These are phyloP conservation scores for Fraxinus floribunda DNA, from an alignment of 305 asterid species.

Conservation along the genomic window DNA sequence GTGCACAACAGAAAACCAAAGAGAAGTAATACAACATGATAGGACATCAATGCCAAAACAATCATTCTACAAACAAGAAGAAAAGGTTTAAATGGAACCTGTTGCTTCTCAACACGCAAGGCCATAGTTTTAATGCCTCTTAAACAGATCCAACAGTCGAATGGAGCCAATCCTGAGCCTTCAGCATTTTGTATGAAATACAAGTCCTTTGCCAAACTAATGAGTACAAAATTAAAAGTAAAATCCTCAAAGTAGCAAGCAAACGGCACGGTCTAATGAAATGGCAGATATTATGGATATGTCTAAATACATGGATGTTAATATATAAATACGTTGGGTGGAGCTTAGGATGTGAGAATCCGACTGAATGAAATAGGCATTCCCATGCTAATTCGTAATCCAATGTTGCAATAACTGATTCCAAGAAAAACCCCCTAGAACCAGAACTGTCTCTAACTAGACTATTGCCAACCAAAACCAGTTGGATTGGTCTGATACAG, in stretches of 20 bases:
- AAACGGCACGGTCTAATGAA: not conserved
- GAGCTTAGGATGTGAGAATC: not conserved
- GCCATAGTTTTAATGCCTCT: slow-evolving; percentile 94
- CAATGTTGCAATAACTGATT: not conserved
- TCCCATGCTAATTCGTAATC: not conserved
- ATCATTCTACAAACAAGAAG: not conserved
- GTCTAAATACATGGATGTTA: not conserved
- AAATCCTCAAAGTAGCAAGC: slow-evolving; percentile 9
- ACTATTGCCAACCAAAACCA: not conserved
- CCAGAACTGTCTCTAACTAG: not conserved
- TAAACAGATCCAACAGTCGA: slow-evolving; percentile 95
- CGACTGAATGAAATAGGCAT: not conserved
- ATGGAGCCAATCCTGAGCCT: slow-evolving; percentile 92
- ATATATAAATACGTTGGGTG: not conserved
- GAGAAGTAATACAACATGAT: not conserved
- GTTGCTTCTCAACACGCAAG: slow-evolving; percentile 83
- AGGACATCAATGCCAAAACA: not conserved
- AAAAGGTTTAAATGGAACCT: slow-evolving; percentile 38
- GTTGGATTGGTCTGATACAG: not conserved
- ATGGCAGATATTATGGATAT: not conserved
- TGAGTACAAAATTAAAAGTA: slow-evolving; percentile 17
- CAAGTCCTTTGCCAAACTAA: slow-evolving; percentile 69
- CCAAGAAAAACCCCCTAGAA: not conserved
- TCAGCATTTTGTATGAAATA: slow-evolving; percentile 89
- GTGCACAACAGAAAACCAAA: not conserved